These are phyloP conservation scores for Straminergon stramineum DNA, from an alignment of 225 moss, liverwort and hornwort genomes.

Conservation along the genomic window DNA sequence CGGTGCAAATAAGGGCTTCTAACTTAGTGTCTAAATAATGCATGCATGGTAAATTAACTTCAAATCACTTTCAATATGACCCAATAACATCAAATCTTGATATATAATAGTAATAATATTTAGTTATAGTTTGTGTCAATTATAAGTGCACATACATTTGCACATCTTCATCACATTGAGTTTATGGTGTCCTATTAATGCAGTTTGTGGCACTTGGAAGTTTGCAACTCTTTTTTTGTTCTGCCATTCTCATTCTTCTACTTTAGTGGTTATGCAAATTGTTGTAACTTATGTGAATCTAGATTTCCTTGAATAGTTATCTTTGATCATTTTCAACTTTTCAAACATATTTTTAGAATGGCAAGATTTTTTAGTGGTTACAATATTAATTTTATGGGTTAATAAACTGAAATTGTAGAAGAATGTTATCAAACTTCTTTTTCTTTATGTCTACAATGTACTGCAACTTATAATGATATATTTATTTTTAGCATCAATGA, in stretches of 20 bases:
- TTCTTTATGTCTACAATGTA: not conserved
- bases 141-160: not conserved
- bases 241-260: not conserved
- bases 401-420: not conserved
- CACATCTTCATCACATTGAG: fast-evolving
- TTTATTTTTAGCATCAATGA: not conserved
- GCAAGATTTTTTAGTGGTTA: not conserved
- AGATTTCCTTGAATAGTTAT: not conserved
- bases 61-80: not conserved
- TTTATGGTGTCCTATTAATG: not conserved
- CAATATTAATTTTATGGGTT: too few species aligned
- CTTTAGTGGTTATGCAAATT: not conserved
- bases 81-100: not conserved
- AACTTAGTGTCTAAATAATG: not conserved
- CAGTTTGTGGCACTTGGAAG: fast-evolving
- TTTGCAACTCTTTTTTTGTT: not conserved
- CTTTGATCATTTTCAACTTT: not conserved
- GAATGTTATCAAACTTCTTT: not conserved
- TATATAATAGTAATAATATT: too few species aligned
- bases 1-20: not conserved
- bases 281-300: not conserved
- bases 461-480: not conserved
- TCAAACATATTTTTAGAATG: not conserved
- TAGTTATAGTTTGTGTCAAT: not conserved
- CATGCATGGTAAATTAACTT: too few species aligned